Evolutionary conservation across 2,329 filamentous ascomycete genomes (phyloP).

Genomic region (Furcasterigmium furcatum): DNA sequence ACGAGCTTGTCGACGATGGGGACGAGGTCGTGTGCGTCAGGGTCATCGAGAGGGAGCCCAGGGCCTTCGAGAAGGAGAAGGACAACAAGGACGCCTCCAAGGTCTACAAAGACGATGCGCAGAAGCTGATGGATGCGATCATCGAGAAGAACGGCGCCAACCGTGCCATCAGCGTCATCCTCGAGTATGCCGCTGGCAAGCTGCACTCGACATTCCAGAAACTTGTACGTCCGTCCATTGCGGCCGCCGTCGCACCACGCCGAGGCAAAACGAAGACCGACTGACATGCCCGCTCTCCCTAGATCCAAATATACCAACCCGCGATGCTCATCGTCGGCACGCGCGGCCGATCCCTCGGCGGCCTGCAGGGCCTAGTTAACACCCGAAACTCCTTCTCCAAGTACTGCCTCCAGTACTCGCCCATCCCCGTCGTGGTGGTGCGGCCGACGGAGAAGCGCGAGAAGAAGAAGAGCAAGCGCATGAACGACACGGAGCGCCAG

Average conservation of each 20-base stretch:
- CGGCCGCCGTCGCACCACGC: neutral
- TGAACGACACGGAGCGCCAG: slow-evolving; percentile 70
- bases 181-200: slow-evolving; percentile 88
- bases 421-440: slow-evolving; percentile 89
- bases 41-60: slow-evolving; percentile 77
- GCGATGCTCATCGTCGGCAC: slow-evolving; percentile 90
- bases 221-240: slow-evolving; percentile 57
- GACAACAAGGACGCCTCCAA: slow-evolving; percentile 59
- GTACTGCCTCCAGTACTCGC: slow-evolving; percentile 91
- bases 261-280: neutral
- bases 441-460: slow-evolving; percentile 81
- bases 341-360: slow-evolving; percentile 77
- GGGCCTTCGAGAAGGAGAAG: slow-evolving; percentile 44
- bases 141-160: slow-evolving; percentile 75
- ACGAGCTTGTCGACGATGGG: slow-evolving; percentile 88
- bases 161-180: slow-evolving; percentile 77
- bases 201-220: slow-evolving; percentile 87
- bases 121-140: slow-evolving; percentile 70
- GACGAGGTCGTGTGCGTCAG: slow-evolving; percentile 90
- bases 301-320: slow-evolving; percentile 91
- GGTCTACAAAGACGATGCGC: slow-evolving; percentile 70
- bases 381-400: slow-evolving; percentile 82
- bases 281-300: slow-evolving; percentile 1
- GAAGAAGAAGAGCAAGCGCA: slow-evolving; percentile 85
- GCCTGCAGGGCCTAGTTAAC: slow-evolving; percentile 80